phyloP scores from a whole-genome alignment of 78 protist genomes.

The Dictyostelium discoideum region DNA sequence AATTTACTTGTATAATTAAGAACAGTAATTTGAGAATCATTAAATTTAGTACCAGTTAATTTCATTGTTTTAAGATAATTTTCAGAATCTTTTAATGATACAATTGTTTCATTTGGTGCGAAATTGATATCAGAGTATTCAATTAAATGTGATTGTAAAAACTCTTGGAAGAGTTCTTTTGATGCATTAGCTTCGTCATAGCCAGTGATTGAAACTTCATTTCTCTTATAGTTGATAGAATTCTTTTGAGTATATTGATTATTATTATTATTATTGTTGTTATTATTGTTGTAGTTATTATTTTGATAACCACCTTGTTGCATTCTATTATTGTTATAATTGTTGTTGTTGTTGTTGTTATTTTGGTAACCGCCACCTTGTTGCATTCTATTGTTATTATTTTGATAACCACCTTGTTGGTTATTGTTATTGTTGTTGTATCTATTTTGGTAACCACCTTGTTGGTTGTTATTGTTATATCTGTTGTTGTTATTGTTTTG shows the following conservation, averaged over 20 bases:
- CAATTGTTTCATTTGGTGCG: slow-evolving; percentile 11
- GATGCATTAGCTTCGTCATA: neutral
- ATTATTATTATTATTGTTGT: neutral
- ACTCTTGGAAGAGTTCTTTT: slow-evolving; percentile 5
- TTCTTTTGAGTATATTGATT: neutral
- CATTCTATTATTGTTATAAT: neutral
- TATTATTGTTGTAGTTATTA: neutral
- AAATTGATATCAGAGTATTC: neutral
- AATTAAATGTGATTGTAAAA: neutral
- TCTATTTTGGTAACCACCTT: slow-evolving; percentile 37
- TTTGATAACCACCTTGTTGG: slow-evolving; percentile 5
- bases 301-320: slow-evolving; percentile 29
- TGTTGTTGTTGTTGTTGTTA: neutral
- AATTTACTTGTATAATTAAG: slow-evolving; percentile 4
- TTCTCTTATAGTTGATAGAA: slow-evolving; percentile 12
- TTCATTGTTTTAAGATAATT: neutral
- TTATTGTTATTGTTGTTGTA: neutral
- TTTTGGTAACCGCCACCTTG: slow-evolving; percentile 22
- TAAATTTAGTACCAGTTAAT: neutral
- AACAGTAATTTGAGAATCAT: neutral
- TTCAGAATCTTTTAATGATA: slow-evolving; percentile 15
- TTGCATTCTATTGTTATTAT: neutral
- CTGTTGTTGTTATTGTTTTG: neutral
- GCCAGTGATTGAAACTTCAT: slow-evolving; percentile 31
- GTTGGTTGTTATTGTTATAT: slow-evolving; percentile 25